These are phyloP conservation scores for Puccinia sorghi DNA, from an alignment of 1,284 basidiomycete species.

Conservation along the genomic window DNA sequence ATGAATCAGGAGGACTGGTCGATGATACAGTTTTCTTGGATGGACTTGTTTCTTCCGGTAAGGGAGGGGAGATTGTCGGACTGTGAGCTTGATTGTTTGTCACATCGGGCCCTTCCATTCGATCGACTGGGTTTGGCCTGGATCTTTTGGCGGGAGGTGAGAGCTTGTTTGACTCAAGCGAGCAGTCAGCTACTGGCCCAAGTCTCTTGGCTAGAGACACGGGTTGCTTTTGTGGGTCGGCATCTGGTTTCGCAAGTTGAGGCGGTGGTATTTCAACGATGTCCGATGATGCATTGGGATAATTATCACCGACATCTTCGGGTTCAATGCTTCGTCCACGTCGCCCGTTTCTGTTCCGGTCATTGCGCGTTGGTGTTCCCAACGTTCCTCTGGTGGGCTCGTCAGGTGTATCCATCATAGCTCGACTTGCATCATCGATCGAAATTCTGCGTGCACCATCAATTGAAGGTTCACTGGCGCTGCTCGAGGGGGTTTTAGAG, in stretches of 20 bases:
- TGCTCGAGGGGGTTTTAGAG: not conserved
- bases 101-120: not conserved
- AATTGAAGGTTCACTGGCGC: not conserved
- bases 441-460: not conserved
- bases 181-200: conserved; percentile 29
- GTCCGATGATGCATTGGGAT: conserved; percentile 7
- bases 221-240: not conserved
- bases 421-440: not conserved
- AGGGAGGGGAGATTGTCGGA: not conserved
- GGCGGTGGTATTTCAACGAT: conserved; percentile 14
- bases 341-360: not conserved
- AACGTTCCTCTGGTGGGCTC: not conserved
- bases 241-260: not conserved
- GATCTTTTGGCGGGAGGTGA: conserved; percentile 32
- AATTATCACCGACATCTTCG: conserved; percentile 2
- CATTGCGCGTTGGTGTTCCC: not conserved
- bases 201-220: conserved; percentile 37
- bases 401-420: not conserved
- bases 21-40: not conserved
- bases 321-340: conserved; percentile 21
- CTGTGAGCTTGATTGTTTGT: not conserved
- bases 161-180: not conserved
- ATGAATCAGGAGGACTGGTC: conserved; percentile 9
- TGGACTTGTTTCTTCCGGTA: not conserved
- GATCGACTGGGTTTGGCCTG: conserved; percentile 23